These are phyloP conservation scores for Fusarium redolens DNA, from an alignment of 2,329 filamentous ascomycete genomes.

Conservation along the genomic window DNA sequence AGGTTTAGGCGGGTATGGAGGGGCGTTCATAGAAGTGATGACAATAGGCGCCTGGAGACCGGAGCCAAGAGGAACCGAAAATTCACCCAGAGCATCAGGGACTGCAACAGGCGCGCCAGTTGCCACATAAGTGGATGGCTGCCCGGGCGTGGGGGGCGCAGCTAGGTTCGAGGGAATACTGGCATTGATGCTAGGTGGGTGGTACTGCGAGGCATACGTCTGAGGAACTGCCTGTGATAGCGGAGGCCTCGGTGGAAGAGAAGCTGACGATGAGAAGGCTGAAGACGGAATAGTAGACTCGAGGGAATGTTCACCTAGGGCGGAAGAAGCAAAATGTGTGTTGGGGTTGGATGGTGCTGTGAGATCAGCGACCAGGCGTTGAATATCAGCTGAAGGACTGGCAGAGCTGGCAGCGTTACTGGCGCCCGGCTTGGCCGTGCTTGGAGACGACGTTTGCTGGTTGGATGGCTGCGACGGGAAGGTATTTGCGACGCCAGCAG, in stretches of 20 bases:
- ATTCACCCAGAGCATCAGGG: conserved; percentile 48
- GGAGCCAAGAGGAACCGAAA: conserved; percentile 46
- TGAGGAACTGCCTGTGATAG: conserved; percentile 53
- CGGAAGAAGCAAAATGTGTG: conserved; percentile 44
- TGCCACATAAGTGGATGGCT: conserved; percentile 50
- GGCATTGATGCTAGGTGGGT: conserved; percentile 48
- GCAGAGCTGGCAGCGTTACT: conserved; percentile 44
- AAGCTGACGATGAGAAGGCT: conserved; percentile 53
- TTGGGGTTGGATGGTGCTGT: conserved; percentile 51
- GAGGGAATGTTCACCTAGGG: conserved; percentile 43
- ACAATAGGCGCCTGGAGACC: conserved; percentile 46
- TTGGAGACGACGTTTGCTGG: conserved; percentile 41
- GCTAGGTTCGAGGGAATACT: conserved; percentile 45
- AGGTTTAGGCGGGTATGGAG: conserved; percentile 48
- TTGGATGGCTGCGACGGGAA: conserved; percentile 39
- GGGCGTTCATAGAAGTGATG: conserved; percentile 47
- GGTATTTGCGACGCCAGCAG: conserved; percentile 36
- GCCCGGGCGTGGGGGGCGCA: conserved; percentile 48
- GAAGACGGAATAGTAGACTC: conserved; percentile 44
- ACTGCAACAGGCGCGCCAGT: conserved; percentile 49
- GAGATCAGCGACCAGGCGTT: conserved; percentile 56
- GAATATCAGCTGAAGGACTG: conserved; percentile 52
- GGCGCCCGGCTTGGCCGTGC: conserved; percentile 46
- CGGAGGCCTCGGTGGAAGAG: conserved; percentile 61
- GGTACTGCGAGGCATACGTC: conserved; percentile 53